These are phyloP conservation scores for Canavalia gladiata DNA, from an alignment of 306 rosid genomes.

Conservation along the genomic window DNA sequence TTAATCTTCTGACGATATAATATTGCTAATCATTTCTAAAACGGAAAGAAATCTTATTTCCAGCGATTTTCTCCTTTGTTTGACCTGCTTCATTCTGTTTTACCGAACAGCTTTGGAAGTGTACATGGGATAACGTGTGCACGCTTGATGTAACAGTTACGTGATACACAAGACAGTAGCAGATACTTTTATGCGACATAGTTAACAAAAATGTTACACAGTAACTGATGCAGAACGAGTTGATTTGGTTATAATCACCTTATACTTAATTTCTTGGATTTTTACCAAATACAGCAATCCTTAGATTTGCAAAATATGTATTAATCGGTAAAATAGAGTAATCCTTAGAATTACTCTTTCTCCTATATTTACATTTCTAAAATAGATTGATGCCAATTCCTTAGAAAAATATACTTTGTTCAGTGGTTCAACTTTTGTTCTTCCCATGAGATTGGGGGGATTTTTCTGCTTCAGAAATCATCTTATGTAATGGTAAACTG, in stretches of 20 bases:
- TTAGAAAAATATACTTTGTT: not conserved
- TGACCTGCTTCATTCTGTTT: slow-evolving; percentile 4
- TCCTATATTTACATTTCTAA: too few species aligned
- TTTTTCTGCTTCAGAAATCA: too few species aligned
- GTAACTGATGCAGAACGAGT: not conserved
- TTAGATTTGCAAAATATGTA: too few species aligned
- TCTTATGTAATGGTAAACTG: too few species aligned
- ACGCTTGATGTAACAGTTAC: not conserved
- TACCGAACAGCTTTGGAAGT: not conserved
- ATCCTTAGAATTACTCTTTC: too few species aligned
- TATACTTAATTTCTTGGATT: too few species aligned
- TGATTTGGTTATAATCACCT: not conserved
- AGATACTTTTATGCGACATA: slow-evolving; percentile 5
- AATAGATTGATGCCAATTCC: not conserved
- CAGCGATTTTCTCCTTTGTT: not conserved
- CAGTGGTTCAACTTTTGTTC: not conserved
- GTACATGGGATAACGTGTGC: not conserved
- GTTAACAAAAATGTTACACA: not conserved
- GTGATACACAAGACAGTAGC: not conserved
- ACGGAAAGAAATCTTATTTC: not conserved
- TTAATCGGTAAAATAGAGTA: too few species aligned
- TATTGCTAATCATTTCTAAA: slow-evolving; percentile 5
- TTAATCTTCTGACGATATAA: not conserved
- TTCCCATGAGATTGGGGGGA: too few species aligned
- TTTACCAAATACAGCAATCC: too few species aligned